These are phyloP conservation scores for Eucalyptus pauciflora DNA, from an alignment of 345 rosid genomes.

Conservation along the genomic window DNA sequence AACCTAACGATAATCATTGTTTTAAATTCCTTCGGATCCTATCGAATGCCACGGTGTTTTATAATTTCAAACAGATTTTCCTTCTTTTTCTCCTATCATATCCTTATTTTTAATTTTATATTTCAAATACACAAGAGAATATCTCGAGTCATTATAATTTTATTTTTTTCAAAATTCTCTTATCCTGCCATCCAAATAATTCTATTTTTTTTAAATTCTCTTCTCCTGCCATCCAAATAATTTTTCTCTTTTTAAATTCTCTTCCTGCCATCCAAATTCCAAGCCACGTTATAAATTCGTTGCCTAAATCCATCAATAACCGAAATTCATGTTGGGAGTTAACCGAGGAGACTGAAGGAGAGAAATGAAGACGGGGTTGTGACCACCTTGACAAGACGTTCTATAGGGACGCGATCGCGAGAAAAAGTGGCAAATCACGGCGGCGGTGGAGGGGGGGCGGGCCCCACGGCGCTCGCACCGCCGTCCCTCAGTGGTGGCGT, in stretches of 20 bases:
- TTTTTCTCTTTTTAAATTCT: rapidly evolving
- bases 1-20: not conserved
- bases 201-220: not conserved
- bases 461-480: not conserved
- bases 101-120: not conserved
- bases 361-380: not conserved
- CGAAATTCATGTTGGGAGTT: not conserved
- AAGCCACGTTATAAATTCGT: too few species aligned
- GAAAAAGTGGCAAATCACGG: not conserved
- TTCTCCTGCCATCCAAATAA: not conserved
- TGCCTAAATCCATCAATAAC: not conserved
- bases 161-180: not conserved
- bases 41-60: rapidly evolving
- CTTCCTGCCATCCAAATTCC: not conserved
- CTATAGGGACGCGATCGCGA: not conserved
- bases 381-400: not conserved
- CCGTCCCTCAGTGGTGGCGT: not conserved
- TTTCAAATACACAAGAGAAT: not conserved
- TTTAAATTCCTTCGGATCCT: not conserved
- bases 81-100: not conserved
- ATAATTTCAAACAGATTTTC: not conserved
- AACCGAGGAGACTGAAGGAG: not conserved
- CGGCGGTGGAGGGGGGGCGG: not conserved
- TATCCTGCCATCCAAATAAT: too few species aligned
- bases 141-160: not conserved